phyloP scores from a whole-genome alignment of 176 grass and related monocot genomes.

The Eragrostis curvula region DNA sequence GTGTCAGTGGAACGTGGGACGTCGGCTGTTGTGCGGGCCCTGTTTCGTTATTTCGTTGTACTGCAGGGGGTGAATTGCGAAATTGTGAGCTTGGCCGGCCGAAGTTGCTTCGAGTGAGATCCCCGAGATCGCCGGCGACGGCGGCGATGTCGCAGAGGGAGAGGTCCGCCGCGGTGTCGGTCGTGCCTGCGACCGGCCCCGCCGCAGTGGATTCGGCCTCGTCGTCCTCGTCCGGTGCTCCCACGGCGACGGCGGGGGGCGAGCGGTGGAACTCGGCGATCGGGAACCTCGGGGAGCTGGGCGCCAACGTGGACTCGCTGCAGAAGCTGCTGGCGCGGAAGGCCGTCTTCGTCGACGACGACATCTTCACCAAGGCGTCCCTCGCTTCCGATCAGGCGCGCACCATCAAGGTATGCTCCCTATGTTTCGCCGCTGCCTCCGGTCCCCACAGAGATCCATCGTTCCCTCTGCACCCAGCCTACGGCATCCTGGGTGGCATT shows the following conservation, averaged over 20 bases:
- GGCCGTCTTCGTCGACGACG: conserved; percentile 88
- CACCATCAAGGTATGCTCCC: conserved; percentile 72
- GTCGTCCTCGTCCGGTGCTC: not conserved
- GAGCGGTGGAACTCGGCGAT: conserved; percentile 81
- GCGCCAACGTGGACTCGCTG: conserved; percentile 67
- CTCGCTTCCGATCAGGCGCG: conserved; percentile 82
- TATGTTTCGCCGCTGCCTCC: not conserved
- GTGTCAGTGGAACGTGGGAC: not conserved
- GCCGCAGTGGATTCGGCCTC: not conserved
- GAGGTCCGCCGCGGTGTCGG: conserved; percentile 1
- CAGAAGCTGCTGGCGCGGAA: conserved; percentile 82
- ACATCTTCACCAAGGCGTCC: conserved; percentile 87
- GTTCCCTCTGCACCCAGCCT: not conserved
- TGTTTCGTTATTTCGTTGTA: not conserved
- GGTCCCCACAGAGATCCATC: not conserved
- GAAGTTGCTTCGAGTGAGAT: not conserved
- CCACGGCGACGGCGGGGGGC: not conserved
- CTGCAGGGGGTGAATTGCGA: not conserved
- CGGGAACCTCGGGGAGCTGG: conserved; percentile 80
- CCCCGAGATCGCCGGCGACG: conserved; percentile 30
- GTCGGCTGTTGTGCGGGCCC: not conserved
- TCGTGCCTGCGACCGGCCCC: not conserved
- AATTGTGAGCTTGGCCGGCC: not conserved
- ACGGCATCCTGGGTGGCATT: not conserved
- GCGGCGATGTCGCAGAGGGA: conserved; percentile 46